Base-by-base conservation (phyloP, 2,329 filamentous ascomycete genomes). In the Ramichloridium luteum region DNA sequence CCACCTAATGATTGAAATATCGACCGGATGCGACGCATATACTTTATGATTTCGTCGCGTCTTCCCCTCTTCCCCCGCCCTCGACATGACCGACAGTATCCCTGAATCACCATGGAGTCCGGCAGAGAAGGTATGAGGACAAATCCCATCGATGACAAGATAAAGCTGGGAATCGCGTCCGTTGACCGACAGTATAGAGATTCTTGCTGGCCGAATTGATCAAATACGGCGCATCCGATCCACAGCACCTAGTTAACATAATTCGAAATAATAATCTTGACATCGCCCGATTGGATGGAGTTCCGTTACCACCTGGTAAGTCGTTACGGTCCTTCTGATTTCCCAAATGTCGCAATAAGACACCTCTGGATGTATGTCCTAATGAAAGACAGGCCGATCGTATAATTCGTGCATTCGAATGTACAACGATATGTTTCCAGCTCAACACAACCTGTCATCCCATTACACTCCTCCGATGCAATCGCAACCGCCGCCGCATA, bases 181-280 rank as follows among this genome's bases (percentile, higher is more conserved):
- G n/a, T n/a, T n/a, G n/a, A n/a, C n/a, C n/a, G n/a, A n/a, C n/a
- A n/a, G n/a, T 20, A 30, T 40, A 57, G 52, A 51, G 55, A 36
- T 50, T 52, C 28, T 50, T 70, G 35, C 58, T 70, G 41, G 60
- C 65, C 44, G 67, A 70, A 47, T 61, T 66, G 40, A 55, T 70
- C 43, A 70, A 67, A 48, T 55, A 55, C 25, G 57, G 59, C 35
- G 51, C 55, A 26, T 53, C 67, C 34, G 53, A 59, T 25, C 58
- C 61, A 28, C 53, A 57, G 39, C 49, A 55, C 27, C 52, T 67
- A 34, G 55, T 62, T 40, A 50, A 58, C 34, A 50, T 64, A 40
- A 56, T 68, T 40, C 53, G 55, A 38, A 57, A 62, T 31, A 44
- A 49, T 36, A 55, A 57, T 40, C 52, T 64, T 39, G 54, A 57